These are phyloP conservation scores for Reutealis trisperma DNA, from an alignment of 345 rosid genomes.

Conservation along the genomic window DNA sequence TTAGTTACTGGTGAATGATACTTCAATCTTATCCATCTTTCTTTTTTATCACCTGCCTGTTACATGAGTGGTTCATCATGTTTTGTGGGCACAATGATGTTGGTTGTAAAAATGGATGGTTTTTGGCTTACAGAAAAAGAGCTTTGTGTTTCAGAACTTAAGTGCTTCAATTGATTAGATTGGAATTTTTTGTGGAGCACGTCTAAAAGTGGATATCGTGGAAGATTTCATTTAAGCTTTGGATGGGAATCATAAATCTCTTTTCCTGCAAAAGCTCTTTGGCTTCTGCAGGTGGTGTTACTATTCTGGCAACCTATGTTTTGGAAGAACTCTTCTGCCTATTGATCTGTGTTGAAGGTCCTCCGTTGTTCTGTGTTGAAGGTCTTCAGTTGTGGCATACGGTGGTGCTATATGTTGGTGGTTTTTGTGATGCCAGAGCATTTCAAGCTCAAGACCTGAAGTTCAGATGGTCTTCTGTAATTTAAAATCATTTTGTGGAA, in stretches of 20 bases:
- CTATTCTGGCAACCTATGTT: neutral
- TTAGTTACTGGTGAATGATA: neutral
- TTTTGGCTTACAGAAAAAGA: slow-evolving; percentile 12
- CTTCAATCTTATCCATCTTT: slow-evolving; percentile 7
- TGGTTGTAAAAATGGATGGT: neutral
- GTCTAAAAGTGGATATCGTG: neutral
- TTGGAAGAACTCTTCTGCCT: slow-evolving; percentile 19
- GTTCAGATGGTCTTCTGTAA: slow-evolving; percentile 24
- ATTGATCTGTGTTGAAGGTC: neutral
- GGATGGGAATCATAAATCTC: slow-evolving; percentile 15
- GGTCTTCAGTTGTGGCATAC: neutral
- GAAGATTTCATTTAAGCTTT: neutral
- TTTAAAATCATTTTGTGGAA: slow-evolving; percentile 12
- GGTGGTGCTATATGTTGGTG: slow-evolving; percentile 2
- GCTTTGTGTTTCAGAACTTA: neutral
- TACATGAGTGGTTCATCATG: slow-evolving; percentile 4
- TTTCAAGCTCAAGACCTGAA: slow-evolving; percentile 20
- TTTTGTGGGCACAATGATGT: neutral
- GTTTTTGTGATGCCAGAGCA: slow-evolving; percentile 6
- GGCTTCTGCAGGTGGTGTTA: slow-evolving; percentile 15
- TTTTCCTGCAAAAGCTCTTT: neutral
- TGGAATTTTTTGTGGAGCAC: slow-evolving; percentile 1
- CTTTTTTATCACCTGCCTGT: slow-evolving; percentile 6
- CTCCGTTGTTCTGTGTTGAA: neutral
- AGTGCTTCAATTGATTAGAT: slow-evolving; percentile 12